These are phyloP conservation scores for Emmonsia crescens DNA, from an alignment of 2,329 filamentous ascomycete genomes.

Conservation along the genomic window DNA sequence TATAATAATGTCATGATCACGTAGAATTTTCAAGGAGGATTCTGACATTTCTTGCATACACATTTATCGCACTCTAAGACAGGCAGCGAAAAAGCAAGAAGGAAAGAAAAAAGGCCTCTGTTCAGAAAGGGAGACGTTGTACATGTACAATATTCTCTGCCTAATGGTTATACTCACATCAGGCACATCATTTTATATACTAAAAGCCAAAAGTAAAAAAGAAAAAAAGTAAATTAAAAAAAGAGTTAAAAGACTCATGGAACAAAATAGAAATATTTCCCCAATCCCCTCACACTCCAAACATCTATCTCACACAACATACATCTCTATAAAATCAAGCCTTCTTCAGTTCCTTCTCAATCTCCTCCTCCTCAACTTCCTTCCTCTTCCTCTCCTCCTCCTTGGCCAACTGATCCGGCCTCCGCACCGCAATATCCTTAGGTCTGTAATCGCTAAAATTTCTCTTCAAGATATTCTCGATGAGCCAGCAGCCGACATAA, in stretches of 20 bases:
- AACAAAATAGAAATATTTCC: not conserved
- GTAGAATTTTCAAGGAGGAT: too few relatives aligned
- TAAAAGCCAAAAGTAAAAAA: slow-evolving; percentile 5
- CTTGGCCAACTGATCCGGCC: slow-evolving; percentile 73
- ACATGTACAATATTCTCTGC: not conserved
- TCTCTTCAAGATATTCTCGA: slow-evolving; percentile 76
- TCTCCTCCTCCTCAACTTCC: slow-evolving; percentile 39
- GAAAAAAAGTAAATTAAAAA: not conserved
- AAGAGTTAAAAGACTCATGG: not conserved
- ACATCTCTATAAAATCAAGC: slow-evolving; percentile 4
- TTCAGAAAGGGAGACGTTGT: not conserved
- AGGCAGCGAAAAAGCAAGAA: not conserved
- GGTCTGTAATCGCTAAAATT: slow-evolving; percentile 85
- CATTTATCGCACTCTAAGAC: not conserved
- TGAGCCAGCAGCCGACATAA: slow-evolving; percentile 73
- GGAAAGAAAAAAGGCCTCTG: not conserved
- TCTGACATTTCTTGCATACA: not conserved
- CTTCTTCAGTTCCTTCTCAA: slow-evolving; percentile 26
- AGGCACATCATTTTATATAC: not conserved
- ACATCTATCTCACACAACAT: not conserved
- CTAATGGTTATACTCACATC: not conserved
- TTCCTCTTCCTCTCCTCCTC: slow-evolving; percentile 59
- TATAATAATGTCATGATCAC: too few relatives aligned
- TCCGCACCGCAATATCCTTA: slow-evolving; percentile 80
- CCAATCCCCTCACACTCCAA: not conserved